These are phyloP conservation scores for Quercus agrifolia DNA, from an alignment of 306 rosid species.

Conservation along the genomic window DNA sequence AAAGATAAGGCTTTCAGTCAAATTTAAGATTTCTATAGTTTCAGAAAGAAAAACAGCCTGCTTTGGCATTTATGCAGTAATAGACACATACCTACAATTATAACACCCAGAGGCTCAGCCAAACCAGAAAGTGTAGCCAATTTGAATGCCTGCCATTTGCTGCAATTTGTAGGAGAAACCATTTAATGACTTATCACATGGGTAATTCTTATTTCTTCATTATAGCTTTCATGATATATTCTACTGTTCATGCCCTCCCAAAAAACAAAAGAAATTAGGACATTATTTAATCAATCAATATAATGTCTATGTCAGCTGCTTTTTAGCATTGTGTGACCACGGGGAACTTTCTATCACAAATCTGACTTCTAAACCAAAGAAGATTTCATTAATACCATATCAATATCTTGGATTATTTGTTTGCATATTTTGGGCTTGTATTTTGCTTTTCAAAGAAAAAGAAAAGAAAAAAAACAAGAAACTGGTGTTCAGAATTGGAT, in stretches of 20 bases:
- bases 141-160: slow-evolving; percentile 99
- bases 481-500: background rate
- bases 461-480: background rate
- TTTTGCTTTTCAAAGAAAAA: background rate
- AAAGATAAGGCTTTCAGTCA: slow-evolving; percentile 1
- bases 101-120: slow-evolving; percentile 91
- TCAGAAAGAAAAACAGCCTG: slow-evolving; percentile 12
- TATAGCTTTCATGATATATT: slow-evolving; percentile 12
- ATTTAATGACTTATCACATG: slow-evolving; percentile 3
- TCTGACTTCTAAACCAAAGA: background rate
- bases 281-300: background rate
- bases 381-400: background rate
- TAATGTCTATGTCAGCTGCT: background rate
- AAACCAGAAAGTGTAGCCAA: slow-evolving; percentile 95
- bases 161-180: slow-evolving; percentile 31
- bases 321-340: background rate
- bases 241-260: background rate
- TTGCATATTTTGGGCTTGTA: background rate
- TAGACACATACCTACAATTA: slow-evolving; percentile 77
- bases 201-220: slow-evolving; percentile 15
- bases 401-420: background rate
- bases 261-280: background rate
- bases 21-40: slow-evolving; percentile 7
- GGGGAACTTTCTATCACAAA: background rate
- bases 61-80: slow-evolving; percentile 10